Evolutionary conservation across 192 early-diverging fungal species (phyloP).

Genomic region (Mortierella claussenii): DNA sequence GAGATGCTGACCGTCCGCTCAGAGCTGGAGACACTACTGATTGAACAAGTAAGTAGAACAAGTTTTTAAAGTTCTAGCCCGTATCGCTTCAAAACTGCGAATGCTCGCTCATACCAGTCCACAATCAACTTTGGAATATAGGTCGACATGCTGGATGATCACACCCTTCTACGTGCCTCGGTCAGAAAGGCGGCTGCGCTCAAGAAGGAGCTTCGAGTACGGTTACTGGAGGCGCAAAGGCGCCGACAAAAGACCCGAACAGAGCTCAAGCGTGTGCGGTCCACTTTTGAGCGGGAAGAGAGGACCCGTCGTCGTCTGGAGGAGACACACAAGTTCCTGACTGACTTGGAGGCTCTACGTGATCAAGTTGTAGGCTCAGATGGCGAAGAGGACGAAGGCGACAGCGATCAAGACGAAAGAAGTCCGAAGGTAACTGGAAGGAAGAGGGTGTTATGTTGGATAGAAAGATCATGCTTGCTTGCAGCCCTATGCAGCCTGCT

Average conservation of each 20-base stretch:
- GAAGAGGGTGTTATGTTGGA: too few relatives aligned
- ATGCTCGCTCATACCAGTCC: too few relatives aligned
- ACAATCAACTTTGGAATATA: too few relatives aligned
- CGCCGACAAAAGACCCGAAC: slow-evolving; percentile 19
- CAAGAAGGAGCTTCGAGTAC: slow-evolving; percentile 37
- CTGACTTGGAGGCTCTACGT: slow-evolving; percentile 40
- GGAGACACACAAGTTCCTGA: slow-evolving; percentile 44
- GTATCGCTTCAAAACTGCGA: too few relatives aligned
- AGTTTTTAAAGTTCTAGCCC: too few relatives aligned
- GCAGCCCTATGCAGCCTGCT: too few relatives aligned
- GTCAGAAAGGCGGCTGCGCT: slow-evolving; percentile 34
- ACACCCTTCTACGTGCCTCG: slow-evolving; percentile 23
- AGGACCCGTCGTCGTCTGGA: slow-evolving; percentile 33
- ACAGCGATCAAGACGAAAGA: too few relatives aligned
- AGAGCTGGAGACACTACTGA: slow-evolving; percentile 33
- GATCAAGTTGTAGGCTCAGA: slow-evolving; percentile 23
- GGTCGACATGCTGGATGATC: slow-evolving; percentile 41
- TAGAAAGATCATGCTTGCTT: too few relatives aligned
- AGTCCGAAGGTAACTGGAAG: background rate
- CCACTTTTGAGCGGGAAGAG: slow-evolving; percentile 37
- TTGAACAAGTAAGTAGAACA: slow-evolving; percentile 27
- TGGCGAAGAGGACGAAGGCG: slow-evolving; percentile 11
- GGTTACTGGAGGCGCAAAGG: slow-evolving; percentile 34
- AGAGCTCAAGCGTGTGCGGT: slow-evolving; percentile 24
- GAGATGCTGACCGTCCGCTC: slow-evolving; percentile 11